Conservation (phyloP, 2,329 filamentous ascomycete species). For the Exophiala oligosperma region DNA sequence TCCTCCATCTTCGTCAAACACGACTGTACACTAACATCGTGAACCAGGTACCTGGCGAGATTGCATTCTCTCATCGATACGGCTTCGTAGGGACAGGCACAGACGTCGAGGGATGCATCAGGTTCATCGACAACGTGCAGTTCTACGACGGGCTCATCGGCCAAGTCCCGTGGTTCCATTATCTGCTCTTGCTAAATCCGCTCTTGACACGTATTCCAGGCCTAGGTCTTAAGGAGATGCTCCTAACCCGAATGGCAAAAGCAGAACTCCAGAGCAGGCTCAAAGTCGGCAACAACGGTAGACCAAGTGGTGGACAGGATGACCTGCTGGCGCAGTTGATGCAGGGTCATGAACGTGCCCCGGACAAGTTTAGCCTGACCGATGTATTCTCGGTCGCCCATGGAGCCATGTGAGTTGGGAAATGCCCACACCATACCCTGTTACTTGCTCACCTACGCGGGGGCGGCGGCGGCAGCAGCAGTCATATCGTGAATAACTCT, state of each 20-base stretch:
- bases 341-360: constrained; percentile 52
- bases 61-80: constrained; percentile 47
- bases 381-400: constrained; percentile 60
- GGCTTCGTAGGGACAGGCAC: constrained; percentile 52
- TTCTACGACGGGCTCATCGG: constrained; percentile 33
- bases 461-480: no score
- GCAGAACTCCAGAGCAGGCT: constrained; percentile 22
- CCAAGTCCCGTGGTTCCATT: constrained; percentile 46
- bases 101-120: constrained; percentile 54
- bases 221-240: constrained; percentile 44
- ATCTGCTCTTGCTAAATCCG: constrained; percentile 51
- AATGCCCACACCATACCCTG: no score
- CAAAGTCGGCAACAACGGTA: constrained; percentile 34
- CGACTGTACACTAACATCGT: no score
- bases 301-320: constrained; percentile 5
- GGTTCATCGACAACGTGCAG: constrained; percentile 50
- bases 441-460: no score
- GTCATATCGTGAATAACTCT: neutral
- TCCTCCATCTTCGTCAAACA: neutral
- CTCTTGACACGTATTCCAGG: constrained; percentile 46
- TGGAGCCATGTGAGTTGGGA: constrained; percentile 44
- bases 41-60: constrained; percentile 31
- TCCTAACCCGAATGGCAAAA: constrained; percentile 29
- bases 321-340: constrained; percentile 55
- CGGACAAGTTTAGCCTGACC: constrained; percentile 49